Evolutionary conservation across 1,284 basidiomycete genomes (phyloP), one percentile per base, ranked within the genome.

Genomic region (Fistulinella cinereoalba): DNA sequence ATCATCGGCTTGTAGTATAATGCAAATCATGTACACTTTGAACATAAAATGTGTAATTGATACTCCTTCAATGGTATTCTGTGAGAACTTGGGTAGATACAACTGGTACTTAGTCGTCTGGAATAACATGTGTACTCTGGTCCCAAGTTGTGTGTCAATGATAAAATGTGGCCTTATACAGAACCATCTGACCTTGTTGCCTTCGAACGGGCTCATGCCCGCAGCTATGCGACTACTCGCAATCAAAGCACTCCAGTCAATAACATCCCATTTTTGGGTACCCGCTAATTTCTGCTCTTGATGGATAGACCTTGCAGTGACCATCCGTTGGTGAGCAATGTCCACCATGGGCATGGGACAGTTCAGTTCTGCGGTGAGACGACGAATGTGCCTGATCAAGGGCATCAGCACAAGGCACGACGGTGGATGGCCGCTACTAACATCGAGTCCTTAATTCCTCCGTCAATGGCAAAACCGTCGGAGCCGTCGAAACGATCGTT

Each of bases 291-390:
- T 70, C 49, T 80, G 68, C 25, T 67, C 66, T 33, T 67, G 59
- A 51, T 88, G 81, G 12, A 88, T 64, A 1, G 89, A 85, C 24
- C 88, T 77, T 4, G 90, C 86, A 4, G 87, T 85, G 46, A 93
- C 71, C 59, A 94, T 73, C 58, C 90, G 86, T 55, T 87, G 83
- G 57, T 88, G 81, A 19, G 84, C 85, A 38, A 82, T 72, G 60
- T 94, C 88, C 53, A 93, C 75, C 16, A 76, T 75, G 10, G 92
- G 92, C 81, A 93, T 84, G 0, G 90, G 91, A 11, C 85, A 80
- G 55, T 91, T 84, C 56, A 82, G 71, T 43, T 83, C 77, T 9
- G 76, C 69, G 2, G 79, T 74, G 12, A 88, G 70, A 32, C 71
- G 72, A 48, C 81, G 81, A 47, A 87, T 79, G 58, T 87, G 85